Evolutionary conservation across 164 flowering plant genomes (phyloP), one percentile per base, ranked within the genome.

Genomic region (Berberis vulgaris): DNA sequence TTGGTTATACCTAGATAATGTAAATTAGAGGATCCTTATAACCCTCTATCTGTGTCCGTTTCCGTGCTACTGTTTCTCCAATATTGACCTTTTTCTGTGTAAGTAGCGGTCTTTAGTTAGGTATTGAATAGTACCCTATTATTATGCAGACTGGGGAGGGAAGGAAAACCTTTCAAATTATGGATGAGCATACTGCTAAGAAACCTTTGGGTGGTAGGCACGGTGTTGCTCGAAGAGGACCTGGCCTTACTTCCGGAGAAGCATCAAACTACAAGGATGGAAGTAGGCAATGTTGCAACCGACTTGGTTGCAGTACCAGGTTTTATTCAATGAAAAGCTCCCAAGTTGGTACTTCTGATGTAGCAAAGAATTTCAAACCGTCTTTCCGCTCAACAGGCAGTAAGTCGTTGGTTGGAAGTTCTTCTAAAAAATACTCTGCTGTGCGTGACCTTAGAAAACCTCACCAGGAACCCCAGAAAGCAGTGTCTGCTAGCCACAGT

Each of bases 231-330:
- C 79, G 72, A 68, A 86, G 77, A 65, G 80, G 78, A 45, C 57
- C 79, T 45, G 63, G 76, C 49, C 67, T 66, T 50, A 60, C 75
- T 68, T 62, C 77, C 62, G 77, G 78, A 67, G 84, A 81, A 72
- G 57, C 59, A 61, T 71, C 80, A 8, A 74, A 71, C 56, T 71
- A 60, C 54, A 75, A 64, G 63, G 80, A 73, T 54, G 73, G 65
- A 61, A 74, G 62, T 59, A 71, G 69, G 74, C 88, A 76, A 67
- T 73, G 69, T 49, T 87, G 96, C 73, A 86, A 73, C 57, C 76
- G 89, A 65, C 63, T 83, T 44, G 87, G 87, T 53, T 89, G 98
- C 73, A 83, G 84, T 67, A 84, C 81, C 65, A 78, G 89, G 65
- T 65, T 79, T 72, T 80, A 81, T 53, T 60, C 80, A 40, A 63